Evolutionary conservation across 2,329 filamentous ascomycete species (phyloP), one percentile per base, ranked within the genome.

Genomic region (Helminthosporium solani): DNA sequence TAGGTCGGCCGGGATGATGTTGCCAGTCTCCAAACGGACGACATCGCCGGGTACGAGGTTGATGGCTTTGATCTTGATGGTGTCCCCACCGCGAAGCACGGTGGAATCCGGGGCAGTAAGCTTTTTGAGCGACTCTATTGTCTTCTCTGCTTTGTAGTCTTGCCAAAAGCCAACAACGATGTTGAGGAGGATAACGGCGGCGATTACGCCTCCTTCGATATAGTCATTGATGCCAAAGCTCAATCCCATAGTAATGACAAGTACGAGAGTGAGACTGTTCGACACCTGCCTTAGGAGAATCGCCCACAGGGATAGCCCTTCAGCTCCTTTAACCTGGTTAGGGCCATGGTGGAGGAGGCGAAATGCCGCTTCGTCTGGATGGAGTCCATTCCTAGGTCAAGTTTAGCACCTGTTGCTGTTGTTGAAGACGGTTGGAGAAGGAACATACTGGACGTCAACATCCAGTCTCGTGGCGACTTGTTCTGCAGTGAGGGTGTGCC

Each of bases 281-380:
- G 85, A 87, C 58, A 88, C 80, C 75, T 89, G 86, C 65, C 85
- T 86, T 72, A 89, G 71, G 73, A 89, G 79, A 74, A 89, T 87
- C 73, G 86, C 81, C 82, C 84, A 87, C 71, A 85, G 63, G 70
- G 85, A 88, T 73, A 86, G 73, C 70, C 84, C 82, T 73, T 85
- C 82, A 75, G 84, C 81, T 72, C 82, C 81, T 71, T 85, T 81
- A 75, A 89, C 81, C 66, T 79, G 79, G 74, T 90, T 90, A 58
- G 80, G 78, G 57, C 86, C 86, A 79, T 87, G 75, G 65, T 78
- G 76, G 68, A 73, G 71, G 63, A 88, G 78, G 67, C 85, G 85
- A 73, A 76, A 75, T 70, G 79, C 77, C 53, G 85, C 85, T 68
- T 88, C 84, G 57, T 74, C 66, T 60, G 69, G 72, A 66, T 76